Evolutionary conservation across 2,329 filamentous ascomycete species (phyloP).

Genomic region (Diaporthe longicolla): DNA sequence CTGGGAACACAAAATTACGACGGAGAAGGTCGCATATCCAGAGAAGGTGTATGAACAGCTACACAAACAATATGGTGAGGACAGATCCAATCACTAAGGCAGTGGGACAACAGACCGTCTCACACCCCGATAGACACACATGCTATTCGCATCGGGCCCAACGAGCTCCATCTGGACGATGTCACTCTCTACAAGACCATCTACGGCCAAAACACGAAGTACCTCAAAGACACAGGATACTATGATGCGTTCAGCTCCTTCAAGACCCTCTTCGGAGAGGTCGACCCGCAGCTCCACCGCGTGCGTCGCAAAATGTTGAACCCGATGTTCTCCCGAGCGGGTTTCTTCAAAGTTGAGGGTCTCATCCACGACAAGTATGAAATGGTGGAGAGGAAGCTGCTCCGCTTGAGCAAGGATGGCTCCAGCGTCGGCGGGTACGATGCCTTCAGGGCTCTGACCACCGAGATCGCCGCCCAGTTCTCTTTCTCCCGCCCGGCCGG

Average conservation of each 20-base stretch:
- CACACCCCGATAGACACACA: not conserved
- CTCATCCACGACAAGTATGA: slow-evolving; percentile 5
- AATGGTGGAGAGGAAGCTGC: not conserved
- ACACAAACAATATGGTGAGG: not conserved
- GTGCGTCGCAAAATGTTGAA: not conserved
- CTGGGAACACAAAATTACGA: not conserved
- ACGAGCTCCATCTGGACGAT: slow-evolving; percentile 5
- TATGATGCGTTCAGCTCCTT: not conserved
- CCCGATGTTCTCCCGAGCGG: slow-evolving; percentile 11
- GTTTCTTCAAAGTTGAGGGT: not conserved
- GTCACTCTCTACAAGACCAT: not conserved
- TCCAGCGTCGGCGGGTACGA: not conserved
- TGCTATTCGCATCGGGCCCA: not conserved
- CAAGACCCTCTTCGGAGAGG: not conserved
- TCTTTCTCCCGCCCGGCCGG: not conserved
- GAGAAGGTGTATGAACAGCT: not conserved
- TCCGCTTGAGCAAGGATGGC: not conserved
- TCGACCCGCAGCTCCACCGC: slow-evolving; percentile 7
- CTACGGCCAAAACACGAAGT: not conserved
- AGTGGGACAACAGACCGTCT: not conserved
- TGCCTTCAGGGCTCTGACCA: not conserved
- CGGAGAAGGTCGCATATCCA: not conserved
- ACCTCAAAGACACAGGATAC: not conserved
- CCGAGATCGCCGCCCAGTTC: not conserved
- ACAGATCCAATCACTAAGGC: rapidly evolving